phyloP scores from a whole-genome alignment of 2,329 filamentous ascomycete genomes.

The Alternaria infectoria region DNA sequence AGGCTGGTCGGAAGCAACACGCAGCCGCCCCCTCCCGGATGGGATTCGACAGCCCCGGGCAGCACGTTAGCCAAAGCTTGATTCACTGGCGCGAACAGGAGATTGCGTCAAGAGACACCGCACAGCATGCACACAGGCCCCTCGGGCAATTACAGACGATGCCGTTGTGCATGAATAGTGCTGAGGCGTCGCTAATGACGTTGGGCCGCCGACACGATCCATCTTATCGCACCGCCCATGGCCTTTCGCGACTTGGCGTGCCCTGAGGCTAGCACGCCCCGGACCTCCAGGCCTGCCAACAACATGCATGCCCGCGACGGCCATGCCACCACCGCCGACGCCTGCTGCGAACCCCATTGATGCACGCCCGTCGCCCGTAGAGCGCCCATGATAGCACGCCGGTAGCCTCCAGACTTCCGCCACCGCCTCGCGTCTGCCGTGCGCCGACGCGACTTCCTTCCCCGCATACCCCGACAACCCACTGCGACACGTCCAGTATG shows the following conservation, averaged over 20 bases:
- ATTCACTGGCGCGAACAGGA: slow-evolving; percentile 11
- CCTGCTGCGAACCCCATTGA: neutral
- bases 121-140: neutral
- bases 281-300: neutral
- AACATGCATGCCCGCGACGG: neutral
- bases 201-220: neutral
- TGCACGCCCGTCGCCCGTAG: too few species aligned
- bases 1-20: slow-evolving; percentile 26
- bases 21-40: slow-evolving; percentile 4
- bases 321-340: neutral
- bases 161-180: slow-evolving; percentile 1
- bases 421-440: neutral
- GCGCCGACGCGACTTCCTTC: slow-evolving; percentile 12
- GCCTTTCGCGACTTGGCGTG: neutral
- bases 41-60: slow-evolving; percentile 12
- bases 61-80: slow-evolving; percentile 35
- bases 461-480: slow-evolving; percentile 13
- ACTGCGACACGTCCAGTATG: slow-evolving; percentile 28
- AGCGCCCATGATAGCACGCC: neutral
- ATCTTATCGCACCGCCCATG: neutral
- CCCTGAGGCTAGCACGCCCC: neutral
- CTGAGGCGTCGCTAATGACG: neutral
- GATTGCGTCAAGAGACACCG: neutral
- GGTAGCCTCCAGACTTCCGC: neutral
- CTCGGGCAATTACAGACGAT: neutral